Base-by-base conservation (phyloP, 345 rosid genomes). In the Salix koriyanagi region DNA sequence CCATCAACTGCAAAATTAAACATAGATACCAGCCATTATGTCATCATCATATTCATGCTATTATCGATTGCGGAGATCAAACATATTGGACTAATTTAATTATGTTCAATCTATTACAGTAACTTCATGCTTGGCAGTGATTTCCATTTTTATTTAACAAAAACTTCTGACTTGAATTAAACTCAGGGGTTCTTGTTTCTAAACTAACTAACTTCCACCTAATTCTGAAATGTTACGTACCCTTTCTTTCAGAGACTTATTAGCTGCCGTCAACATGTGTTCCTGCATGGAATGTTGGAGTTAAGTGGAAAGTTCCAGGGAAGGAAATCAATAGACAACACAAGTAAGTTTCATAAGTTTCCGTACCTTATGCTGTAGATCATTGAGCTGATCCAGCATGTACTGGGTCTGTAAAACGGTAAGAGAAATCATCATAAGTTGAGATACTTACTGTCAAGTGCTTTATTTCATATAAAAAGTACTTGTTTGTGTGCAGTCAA, bases 301-400 rank as follows among this genome's bases (percentile, higher is more conserved):
- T 54, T 25, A 16, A 61, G 64, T 76, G 6, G 2, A 56, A 28
- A 44, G 5, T 0, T 15, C 21, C 4, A 52, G 19, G 19, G 48
- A 18, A 60, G 52, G 10, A 26, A 19, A 44, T 23, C 15, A 8
- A 11, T 13, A 50, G n/a, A 15, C 61, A 9, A 69, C n/a, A 69
- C n/a, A 32, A 71, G 70, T 10, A 41, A 32, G 60, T 18, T 66
- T 32, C 34, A 42, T 36, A 74, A 21, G 4, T 50, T 15, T 32
- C 46, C 66, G 34, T 87, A 93, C 97, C 97, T 86, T 93, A 30
- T 89, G 88, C 78, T 95, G 99, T 42, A 95, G 92, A 79, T 95
- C 99, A 71, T 87, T 89, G 83, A 93, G 99, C 81, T 93, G 97
- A 81, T 95, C 97, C 70, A 95, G 90, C 97, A 95, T 91, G 81